Percentiles rank a stretch among this genome's conserved stretches.
Conservation (phyloP, 2,329 filamentous ascomycete genomes). For the Canariomyces notabilis region DNA sequence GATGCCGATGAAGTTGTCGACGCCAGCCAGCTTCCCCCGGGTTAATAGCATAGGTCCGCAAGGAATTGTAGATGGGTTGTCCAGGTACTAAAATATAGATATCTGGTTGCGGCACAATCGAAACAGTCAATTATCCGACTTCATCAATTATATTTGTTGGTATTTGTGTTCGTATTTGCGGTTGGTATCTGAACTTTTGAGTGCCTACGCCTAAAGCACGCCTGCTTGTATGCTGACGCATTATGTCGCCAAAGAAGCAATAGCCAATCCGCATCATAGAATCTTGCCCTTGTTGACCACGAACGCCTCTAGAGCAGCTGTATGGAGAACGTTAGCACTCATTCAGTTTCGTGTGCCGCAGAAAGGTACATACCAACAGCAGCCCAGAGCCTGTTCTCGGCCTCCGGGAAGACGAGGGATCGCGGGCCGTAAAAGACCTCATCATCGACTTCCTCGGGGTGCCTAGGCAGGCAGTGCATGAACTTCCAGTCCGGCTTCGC, state of each 20-base stretch:
- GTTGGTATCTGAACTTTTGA: constrained; percentile 14
- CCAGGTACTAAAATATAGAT: background rate
- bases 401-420: constrained; percentile 88
- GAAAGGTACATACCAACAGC: constrained; percentile 62
- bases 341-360: background rate
- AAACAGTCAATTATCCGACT: constrained; percentile 6
- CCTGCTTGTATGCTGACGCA: constrained; percentile 8
- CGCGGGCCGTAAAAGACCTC: constrained; percentile 87
- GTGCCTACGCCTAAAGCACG: constrained; percentile 17
- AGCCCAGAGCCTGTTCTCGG: constrained; percentile 90
- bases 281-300: constrained; percentile 92
- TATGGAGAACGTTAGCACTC: constrained; percentile 7
- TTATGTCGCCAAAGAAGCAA: background rate
- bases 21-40: constrained; percentile 86
- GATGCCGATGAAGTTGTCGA: constrained; percentile 95
- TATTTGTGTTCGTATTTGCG: too few relatives aligned
- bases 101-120: constrained; percentile 2
- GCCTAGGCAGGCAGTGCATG: constrained; percentile 94
- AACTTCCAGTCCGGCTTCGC: constrained; percentile 92
- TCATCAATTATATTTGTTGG: constrained; percentile 1
- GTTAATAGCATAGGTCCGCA: constrained; percentile 43
- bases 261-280: constrained; percentile 23
- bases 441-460: constrained; percentile 87
- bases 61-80: background rate
- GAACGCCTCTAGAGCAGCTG: constrained; percentile 77